These are phyloP conservation scores for Phytophthora sojae DNA, from an alignment of 352 stramenopile genomes.

Conservation along the genomic window DNA sequence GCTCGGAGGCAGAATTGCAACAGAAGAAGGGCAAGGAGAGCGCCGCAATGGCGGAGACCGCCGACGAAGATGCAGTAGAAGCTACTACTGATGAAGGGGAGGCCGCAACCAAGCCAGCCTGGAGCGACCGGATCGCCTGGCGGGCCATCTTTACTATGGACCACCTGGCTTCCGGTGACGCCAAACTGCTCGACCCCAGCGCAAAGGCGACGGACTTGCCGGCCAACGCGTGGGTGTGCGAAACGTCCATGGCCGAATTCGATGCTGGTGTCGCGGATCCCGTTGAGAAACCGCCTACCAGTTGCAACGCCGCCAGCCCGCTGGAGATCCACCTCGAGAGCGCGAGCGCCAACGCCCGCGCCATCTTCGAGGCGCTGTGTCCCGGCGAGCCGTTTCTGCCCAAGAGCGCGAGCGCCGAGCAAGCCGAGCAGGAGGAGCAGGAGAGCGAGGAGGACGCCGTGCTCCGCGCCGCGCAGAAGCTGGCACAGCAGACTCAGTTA, in stretches of 20 bases:
- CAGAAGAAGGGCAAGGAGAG: constrained; percentile 15
- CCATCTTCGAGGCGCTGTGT: constrained; percentile 70
- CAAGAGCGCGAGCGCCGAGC: constrained; percentile 66
- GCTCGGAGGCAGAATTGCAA: constrained; percentile 28
- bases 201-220: constrained; percentile 43
- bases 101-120: not conserved
- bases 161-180: constrained; percentile 38
- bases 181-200: constrained; percentile 3
- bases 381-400: constrained; percentile 66
- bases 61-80: not conserved
- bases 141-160: constrained; percentile 73
- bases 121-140: constrained; percentile 55
- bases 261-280: not conserved
- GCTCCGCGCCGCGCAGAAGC: constrained; percentile 64
- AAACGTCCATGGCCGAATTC: constrained; percentile 40
- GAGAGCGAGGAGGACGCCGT: constrained; percentile 71
- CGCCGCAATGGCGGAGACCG: not conserved
- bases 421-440: constrained; percentile 64
- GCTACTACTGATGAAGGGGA: not conserved
- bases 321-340: constrained; percentile 75
- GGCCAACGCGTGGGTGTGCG: constrained; percentile 55
- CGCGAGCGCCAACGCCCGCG: constrained; percentile 62
- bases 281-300: constrained; percentile 4
- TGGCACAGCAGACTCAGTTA: constrained; percentile 31
- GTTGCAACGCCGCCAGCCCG: constrained; percentile 28